Percentiles rank a stretch among this genome's conserved stretches.
Conservation (phyloP, 2,329 filamentous ascomycete species). For the Graphium sp. region DNA sequence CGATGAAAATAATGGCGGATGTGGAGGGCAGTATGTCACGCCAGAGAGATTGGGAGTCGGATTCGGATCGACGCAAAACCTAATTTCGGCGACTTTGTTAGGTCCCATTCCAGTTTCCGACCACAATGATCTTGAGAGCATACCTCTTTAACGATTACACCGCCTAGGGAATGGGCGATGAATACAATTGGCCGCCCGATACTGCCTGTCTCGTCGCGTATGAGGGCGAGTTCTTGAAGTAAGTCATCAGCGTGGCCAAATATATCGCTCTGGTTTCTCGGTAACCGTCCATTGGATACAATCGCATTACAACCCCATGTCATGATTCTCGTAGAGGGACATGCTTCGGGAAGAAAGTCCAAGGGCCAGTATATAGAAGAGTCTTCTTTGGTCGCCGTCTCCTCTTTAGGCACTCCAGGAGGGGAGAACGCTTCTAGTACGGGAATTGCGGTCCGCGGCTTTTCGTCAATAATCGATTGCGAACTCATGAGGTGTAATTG, state of each 20-base stretch:
- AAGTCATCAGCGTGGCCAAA: conserved; percentile 13
- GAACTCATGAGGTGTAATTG: conserved; percentile 7
- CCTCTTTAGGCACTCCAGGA: conserved; percentile 2
- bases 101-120: neutral
- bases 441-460: no score
- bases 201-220: conserved; percentile 6
- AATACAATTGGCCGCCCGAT: conserved; percentile 10
- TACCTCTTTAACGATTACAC: conserved; percentile 15
- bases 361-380: conserved; percentile 13
- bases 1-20: conserved; percentile 12
- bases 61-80: conserved; percentile 12
- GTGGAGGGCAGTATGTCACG: conserved; percentile 11
- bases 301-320: conserved; percentile 15
- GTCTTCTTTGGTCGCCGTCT: no score
- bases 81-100: conserved; percentile 4
- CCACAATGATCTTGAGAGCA: neutral
- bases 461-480: neutral
- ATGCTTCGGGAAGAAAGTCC: conserved; percentile 13
- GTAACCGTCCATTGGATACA: conserved; percentile 9
- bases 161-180: conserved; percentile 13
- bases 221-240: conserved; percentile 10
- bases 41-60: conserved; percentile 8
- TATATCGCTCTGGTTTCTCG: conserved; percentile 11
- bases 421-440: no score
- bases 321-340: conserved; percentile 11